Percentiles rank a stretch among this genome's conserved stretches.
Evolutionary conservation across 108 stramenopile species (phyloP).

Genomic region (Seminavis robusta): DNA sequence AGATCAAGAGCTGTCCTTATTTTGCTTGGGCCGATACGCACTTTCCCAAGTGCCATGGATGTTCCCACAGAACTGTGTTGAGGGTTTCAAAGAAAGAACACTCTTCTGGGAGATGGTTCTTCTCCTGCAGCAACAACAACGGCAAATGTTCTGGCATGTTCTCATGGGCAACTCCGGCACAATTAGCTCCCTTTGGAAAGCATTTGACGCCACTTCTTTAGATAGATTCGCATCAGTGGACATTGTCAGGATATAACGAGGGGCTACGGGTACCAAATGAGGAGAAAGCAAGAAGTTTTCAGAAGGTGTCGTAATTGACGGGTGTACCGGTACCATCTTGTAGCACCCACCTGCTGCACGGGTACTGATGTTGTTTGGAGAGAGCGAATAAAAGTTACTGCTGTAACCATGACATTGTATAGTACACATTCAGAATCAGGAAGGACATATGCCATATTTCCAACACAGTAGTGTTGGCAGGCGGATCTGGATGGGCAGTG

Average conservation of each 20-base stretch:
- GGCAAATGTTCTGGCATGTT: conserved; percentile 4
- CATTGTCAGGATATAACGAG: background rate
- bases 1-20: conserved; percentile 29
- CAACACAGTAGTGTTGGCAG: too few relatives aligned
- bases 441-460: too few relatives aligned
- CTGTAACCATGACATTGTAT: background rate
- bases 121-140: conserved; percentile 31
- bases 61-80: conserved; percentile 31
- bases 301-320: background rate
- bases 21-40: conserved; percentile 59
- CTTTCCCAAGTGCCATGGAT: conserved; percentile 36
- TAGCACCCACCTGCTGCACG: background rate
- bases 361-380: background rate
- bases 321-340: background rate
- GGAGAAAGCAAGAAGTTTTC: background rate
- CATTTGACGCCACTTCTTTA: background rate
- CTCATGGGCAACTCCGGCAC: conserved; percentile 14
- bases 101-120: conserved; percentile 59
- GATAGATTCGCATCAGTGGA: background rate
- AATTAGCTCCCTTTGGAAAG: conserved; percentile 13
- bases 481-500: too few relatives aligned
- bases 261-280: background rate
- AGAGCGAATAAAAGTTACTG: background rate
- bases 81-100: conserved; percentile 49
- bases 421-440: too few relatives aligned